Percentiles rank a stretch among this genome's conserved stretches.
Conservation (phyloP, 2,329 filamentous ascomycete genomes). For the Monosporascus sp. region DNA sequence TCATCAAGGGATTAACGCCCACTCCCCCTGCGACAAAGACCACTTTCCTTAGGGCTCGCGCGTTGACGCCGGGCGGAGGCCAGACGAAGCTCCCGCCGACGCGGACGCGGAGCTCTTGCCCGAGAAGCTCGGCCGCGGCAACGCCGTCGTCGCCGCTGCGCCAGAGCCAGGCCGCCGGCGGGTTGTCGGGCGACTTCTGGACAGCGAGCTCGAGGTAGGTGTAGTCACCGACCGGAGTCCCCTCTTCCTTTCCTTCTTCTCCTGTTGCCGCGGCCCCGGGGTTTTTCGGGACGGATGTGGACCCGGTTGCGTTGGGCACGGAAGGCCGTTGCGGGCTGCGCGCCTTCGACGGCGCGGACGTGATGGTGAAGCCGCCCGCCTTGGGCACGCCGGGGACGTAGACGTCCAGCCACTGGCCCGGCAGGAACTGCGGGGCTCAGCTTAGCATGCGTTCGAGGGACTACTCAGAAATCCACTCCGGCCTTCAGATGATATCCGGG, state of each 20-base stretch:
- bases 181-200: constrained; percentile 65
- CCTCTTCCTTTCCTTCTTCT: background rate
- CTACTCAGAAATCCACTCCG: too few relatives aligned
- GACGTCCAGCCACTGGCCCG: constrained; percentile 87
- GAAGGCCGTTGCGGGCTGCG: constrained; percentile 12
- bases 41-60: constrained; percentile 46
- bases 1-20: constrained; percentile 76
- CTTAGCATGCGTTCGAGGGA: background rate
- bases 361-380: constrained; percentile 85
- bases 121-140: constrained; percentile 48
- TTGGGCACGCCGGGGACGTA: constrained; percentile 64
- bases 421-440: constrained; percentile 54
- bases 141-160: constrained; percentile 20
- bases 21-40: constrained; percentile 79
- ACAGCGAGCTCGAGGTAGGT: constrained; percentile 72
- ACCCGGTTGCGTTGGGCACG: constrained; percentile 13
- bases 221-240: background rate
- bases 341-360: constrained; percentile 62
- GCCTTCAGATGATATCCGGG: too few relatives aligned
- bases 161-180: constrained; percentile 75
- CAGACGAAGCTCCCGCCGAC: constrained; percentile 79
- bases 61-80: constrained; percentile 54
- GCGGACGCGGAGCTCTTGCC: constrained; percentile 57
- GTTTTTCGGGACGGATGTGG: too few relatives aligned
- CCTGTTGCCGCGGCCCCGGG: background rate